phyloP scores from a whole-genome alignment of 805 yeast genomes.

The Pichia pseudocactophila region DNA sequence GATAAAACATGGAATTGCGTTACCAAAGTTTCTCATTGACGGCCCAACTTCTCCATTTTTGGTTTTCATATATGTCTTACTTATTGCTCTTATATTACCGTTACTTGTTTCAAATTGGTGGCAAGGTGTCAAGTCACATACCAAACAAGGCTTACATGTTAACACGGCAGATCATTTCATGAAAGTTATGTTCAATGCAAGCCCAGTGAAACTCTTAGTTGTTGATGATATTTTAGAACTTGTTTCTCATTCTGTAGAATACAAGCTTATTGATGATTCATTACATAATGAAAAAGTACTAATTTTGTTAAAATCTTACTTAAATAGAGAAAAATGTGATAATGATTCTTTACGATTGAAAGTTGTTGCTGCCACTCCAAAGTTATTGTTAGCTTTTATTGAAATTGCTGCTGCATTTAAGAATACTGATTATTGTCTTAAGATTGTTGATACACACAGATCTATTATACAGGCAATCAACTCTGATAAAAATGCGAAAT shows the following conservation, averaged over 20 bases:
- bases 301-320: slow-evolving; percentile 45
- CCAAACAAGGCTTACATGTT: slow-evolving; percentile 75
- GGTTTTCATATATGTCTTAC: slow-evolving; percentile 50
- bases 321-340: slow-evolving; percentile 40
- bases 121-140: slow-evolving; percentile 69
- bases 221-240: slow-evolving; percentile 49
- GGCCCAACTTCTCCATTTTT: slow-evolving; percentile 64
- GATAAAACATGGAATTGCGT: slow-evolving; percentile 83
- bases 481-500: slow-evolving; percentile 31
- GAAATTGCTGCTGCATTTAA: slow-evolving; percentile 80
- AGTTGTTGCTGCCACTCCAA: slow-evolving; percentile 55
- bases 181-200: slow-evolving; percentile 61
- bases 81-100: slow-evolving; percentile 77
- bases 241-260: slow-evolving; percentile 62
- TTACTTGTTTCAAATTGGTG: slow-evolving; percentile 83
- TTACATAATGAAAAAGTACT: slow-evolving; percentile 40
- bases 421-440: slow-evolving; percentile 52
- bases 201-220: slow-evolving; percentile 59
- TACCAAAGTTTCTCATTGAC: slow-evolving; percentile 85
- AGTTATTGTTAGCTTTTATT: slow-evolving; percentile 58
- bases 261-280: slow-evolving; percentile 33
- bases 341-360: slow-evolving; percentile 39
- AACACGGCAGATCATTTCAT: slow-evolving; percentile 76
- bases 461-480: slow-evolving; percentile 67
- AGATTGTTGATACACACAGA: slow-evolving; percentile 59